phyloP scores from a whole-genome alignment of 805 yeast species.

The Blastobotrys robertii region DNA sequence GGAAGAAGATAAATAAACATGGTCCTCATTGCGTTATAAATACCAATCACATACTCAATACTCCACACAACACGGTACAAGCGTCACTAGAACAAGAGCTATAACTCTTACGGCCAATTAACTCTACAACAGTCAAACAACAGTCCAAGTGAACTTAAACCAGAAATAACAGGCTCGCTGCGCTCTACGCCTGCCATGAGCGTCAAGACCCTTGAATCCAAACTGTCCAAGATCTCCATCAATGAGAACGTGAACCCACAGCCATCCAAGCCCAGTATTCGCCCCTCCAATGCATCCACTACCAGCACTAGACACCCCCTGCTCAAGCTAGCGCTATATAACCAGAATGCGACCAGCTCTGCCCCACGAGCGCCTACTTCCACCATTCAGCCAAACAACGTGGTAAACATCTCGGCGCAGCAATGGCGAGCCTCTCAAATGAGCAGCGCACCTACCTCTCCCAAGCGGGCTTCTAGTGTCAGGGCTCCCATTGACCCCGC shows the following conservation, averaged over 20 bases:
- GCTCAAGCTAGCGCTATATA: conserved; percentile 1
- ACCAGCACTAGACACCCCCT: conserved; percentile 13
- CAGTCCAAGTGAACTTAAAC: too few relatives aligned
- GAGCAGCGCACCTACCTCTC: conserved; percentile 10
- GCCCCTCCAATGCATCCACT: neutral
- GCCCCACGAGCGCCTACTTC: neutral
- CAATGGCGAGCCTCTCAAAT: conserved; percentile 12
- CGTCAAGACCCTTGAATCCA: conserved; percentile 15
- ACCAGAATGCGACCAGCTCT: conserved; percentile 1
- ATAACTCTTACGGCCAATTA: too few relatives aligned
- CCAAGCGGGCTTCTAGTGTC: conserved; percentile 3
- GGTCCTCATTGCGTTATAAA: too few relatives aligned
- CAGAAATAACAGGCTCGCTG: too few relatives aligned
- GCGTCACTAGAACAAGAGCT: too few relatives aligned
- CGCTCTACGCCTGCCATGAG: conserved; percentile 3
- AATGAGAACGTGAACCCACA: conserved; percentile 17
- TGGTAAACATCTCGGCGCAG: conserved; percentile 8
- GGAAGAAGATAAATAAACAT: too few relatives aligned
- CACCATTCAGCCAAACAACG: conserved; percentile 1
- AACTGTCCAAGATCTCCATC: conserved; percentile 15
- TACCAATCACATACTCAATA: too few relatives aligned
- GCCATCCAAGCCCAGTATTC: too few relatives aligned
- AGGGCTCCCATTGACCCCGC: conserved; percentile 1
- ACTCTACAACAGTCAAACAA: too few relatives aligned
- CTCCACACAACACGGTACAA: too few relatives aligned